Evolutionary conservation across 2,329 filamentous ascomycete species (phyloP).

Genomic region (Capronia americana): DNA sequence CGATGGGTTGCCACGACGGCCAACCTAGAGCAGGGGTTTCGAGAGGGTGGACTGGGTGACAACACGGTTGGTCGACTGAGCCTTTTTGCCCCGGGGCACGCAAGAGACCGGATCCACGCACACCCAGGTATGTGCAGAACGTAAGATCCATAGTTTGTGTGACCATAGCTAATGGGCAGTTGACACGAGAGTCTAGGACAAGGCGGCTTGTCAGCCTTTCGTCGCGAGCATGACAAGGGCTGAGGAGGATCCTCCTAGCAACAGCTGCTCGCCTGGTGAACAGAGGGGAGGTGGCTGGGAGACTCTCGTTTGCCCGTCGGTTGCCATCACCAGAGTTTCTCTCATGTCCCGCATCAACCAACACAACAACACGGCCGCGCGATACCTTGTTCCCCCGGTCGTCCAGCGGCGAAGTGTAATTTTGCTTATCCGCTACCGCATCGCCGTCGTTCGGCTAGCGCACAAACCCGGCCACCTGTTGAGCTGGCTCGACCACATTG

Average conservation of each 20-base stretch:
- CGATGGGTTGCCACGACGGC: not conserved
- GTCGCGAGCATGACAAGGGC: conserved; percentile 8
- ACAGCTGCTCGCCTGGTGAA: conserved; percentile 2
- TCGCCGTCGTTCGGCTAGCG: conserved; percentile 11
- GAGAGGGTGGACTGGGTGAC: conserved; percentile 13
- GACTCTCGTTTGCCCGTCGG: conserved; percentile 8
- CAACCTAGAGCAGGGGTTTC: not conserved
- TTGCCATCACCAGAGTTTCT: conserved; percentile 1
- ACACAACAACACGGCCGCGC: conserved; percentile 2
- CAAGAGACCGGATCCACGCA: conserved; percentile 9
- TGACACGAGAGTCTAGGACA: conserved; percentile 17
- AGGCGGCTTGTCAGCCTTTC: conserved; percentile 15
- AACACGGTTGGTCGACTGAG: conserved; percentile 11
- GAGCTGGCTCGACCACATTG: conserved; percentile 30
- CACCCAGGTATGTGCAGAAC: conserved; percentile 9
- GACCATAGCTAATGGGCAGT: conserved; percentile 28
- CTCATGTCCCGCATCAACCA: conserved; percentile 6
- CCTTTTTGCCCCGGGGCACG: conserved; percentile 9
- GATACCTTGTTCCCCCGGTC: not conserved
- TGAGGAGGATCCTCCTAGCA: not conserved
- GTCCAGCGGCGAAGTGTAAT: conserved; percentile 6
- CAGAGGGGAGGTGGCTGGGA: not conserved
- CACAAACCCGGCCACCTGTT: conserved; percentile 15
- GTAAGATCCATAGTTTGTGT: conserved; percentile 18
- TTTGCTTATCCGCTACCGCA: conserved; percentile 7